These are phyloP conservation scores for Isatis tinctoria DNA, from an alignment of 345 rosid genomes.

Conservation along the genomic window DNA sequence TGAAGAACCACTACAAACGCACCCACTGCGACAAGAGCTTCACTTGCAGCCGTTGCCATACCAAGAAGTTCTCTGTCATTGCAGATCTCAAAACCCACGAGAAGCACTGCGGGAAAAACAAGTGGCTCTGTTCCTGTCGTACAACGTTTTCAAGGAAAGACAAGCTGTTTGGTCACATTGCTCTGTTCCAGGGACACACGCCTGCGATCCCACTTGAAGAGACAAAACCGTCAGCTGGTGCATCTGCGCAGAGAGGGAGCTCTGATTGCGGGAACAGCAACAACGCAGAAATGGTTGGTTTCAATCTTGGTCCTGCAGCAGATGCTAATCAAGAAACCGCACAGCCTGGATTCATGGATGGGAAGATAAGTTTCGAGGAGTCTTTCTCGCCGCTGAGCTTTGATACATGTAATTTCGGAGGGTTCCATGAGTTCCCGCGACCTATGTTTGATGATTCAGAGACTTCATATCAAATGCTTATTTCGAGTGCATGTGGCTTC, in stretches of 20 bases:
- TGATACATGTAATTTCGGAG: constrained; percentile 71
- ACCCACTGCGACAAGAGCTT: constrained; percentile 96
- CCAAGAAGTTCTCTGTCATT: constrained; percentile 87
- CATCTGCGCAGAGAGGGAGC: constrained; percentile 42
- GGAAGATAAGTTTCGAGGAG: constrained; percentile 54
- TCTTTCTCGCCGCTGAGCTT: constrained; percentile 70
- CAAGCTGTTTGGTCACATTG: constrained; percentile 90
- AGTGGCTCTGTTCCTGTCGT: constrained; percentile 98
- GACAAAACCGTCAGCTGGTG: constrained; percentile 34
- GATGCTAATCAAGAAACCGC: constrained; percentile 36
- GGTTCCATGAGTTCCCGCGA: constrained; percentile 80
- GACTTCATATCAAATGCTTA: constrained; percentile 59
- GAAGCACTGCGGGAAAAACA: constrained; percentile 96
- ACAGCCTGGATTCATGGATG: constrained; percentile 38
- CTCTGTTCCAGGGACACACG: constrained; percentile 96
- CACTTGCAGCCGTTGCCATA: constrained; percentile 84
- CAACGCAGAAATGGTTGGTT: constrained; percentile 23
- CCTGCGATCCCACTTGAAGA: constrained; percentile 89
- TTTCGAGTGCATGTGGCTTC: constrained; percentile 66
- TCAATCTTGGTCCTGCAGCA: constrained; percentile 35
- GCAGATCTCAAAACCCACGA: constrained; percentile 98
- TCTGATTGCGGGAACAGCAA: constrained; percentile 31
- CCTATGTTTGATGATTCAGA: constrained; percentile 77
- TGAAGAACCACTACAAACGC: constrained; percentile 95
- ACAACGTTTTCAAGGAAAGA: constrained; percentile 98